Conservation (phyloP, 163 green algal species). For the Chlamydomonas reinhardtii region DNA sequence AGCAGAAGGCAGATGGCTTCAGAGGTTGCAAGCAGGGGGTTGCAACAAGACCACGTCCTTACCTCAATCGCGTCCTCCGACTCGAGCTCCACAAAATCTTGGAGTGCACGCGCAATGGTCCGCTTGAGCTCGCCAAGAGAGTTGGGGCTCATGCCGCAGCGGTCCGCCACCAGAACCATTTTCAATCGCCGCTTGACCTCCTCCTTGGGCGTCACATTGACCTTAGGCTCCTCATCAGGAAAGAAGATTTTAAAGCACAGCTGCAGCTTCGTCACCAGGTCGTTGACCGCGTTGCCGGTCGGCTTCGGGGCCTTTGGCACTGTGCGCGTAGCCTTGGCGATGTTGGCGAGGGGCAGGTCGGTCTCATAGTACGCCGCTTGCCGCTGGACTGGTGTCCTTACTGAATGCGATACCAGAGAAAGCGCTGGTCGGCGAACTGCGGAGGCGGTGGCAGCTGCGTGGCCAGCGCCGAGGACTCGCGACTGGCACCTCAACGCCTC, state of each 20-base stretch:
- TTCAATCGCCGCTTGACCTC: constrained; percentile 73
- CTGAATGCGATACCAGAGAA: too few species aligned
- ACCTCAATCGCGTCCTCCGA: constrained; percentile 77
- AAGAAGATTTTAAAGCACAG: constrained; percentile 83
- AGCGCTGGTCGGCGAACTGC: too few species aligned
- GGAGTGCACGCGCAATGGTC: constrained; percentile 72
- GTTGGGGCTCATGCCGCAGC: constrained; percentile 79
- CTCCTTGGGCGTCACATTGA: constrained; percentile 58
- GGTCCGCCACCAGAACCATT: constrained; percentile 79
- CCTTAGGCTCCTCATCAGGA: constrained; percentile 57
- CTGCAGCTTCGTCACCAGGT: constrained; percentile 71
- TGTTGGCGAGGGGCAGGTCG: too few species aligned
- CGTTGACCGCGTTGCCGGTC: constrained; percentile 52
- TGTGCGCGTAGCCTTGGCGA: too few species aligned
- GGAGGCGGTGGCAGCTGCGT: too few species aligned
- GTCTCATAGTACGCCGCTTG: too few species aligned
- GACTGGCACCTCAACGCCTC: too few species aligned
- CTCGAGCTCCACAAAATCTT: constrained; percentile 83
- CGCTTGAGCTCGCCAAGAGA: constrained; percentile 82
- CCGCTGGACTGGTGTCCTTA: too few species aligned
- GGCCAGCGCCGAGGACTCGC: too few species aligned
- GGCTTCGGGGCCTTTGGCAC: neutral
- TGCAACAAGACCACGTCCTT: neutral
- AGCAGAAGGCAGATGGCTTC: too few species aligned
- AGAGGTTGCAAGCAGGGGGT: too few species aligned